These are phyloP conservation scores for Cyamopsis tetragonoloba DNA, from an alignment of 306 rosid species.

Conservation along the genomic window DNA sequence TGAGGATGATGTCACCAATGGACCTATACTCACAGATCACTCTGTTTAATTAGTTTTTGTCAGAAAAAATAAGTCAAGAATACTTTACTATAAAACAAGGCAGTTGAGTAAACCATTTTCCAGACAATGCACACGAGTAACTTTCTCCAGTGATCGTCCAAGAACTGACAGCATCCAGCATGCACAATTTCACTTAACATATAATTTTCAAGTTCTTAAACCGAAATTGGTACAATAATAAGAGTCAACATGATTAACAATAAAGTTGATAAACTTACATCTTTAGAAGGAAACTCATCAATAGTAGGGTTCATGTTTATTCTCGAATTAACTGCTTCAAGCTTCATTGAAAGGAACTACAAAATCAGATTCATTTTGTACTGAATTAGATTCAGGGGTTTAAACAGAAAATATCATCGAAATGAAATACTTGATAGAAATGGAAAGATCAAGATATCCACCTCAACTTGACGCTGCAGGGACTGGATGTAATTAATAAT, in stretches of 20 bases:
- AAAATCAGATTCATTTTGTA: conserved; percentile 10
- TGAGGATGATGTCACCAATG: conserved; percentile 1
- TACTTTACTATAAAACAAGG: not conserved
- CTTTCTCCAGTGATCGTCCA: not conserved
- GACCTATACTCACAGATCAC: not conserved
- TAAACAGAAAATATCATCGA: not conserved
- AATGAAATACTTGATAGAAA: not conserved
- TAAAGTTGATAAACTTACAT: conserved; percentile 46
- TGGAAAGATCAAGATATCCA: conserved; percentile 24
- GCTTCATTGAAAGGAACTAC: conserved; percentile 90
- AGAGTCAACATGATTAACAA: not conserved
- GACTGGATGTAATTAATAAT: conserved; percentile 87
- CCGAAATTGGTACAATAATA: not conserved
- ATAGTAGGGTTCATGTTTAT: conserved; percentile 39
- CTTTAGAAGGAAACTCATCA: conserved; percentile 64
- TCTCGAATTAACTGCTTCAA: conserved; percentile 76
- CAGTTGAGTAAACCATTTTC: not conserved
- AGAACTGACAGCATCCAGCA: not conserved
- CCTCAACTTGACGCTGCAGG: conserved; percentile 86
- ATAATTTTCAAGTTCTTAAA: not conserved
- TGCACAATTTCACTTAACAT: not conserved
- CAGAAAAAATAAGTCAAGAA: not conserved
- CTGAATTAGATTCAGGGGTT: conserved; percentile 23
- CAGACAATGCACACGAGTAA: not conserved
- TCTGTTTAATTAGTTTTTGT: not conserved